Evolutionary conservation across 2,329 filamentous ascomycete species (phyloP).

Genomic region (Fonsecaea pedrosoi): DNA sequence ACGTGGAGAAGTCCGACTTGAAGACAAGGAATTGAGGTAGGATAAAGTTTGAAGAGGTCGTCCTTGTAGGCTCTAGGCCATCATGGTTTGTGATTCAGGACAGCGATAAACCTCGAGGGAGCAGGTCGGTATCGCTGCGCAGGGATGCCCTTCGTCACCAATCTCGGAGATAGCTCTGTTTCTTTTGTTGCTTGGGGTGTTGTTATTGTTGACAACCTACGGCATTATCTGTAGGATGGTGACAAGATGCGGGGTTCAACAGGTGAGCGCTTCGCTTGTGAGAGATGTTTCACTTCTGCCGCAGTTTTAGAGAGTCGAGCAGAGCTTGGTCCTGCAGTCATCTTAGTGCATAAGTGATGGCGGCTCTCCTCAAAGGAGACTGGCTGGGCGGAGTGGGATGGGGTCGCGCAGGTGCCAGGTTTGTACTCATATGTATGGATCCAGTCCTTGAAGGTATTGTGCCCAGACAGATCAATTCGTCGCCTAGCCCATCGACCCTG

Average conservation of each 20-base stretch:
- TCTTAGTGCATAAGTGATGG: not conserved
- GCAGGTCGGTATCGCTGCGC: not conserved
- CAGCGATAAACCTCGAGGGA: not conserved
- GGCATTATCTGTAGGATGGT: not conserved
- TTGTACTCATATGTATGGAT: no score
- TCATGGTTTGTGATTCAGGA: not conserved
- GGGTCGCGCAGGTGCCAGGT: constrained; percentile 6
- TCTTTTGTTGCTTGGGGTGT: not conserved
- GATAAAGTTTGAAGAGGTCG: not conserved
- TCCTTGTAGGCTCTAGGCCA: not conserved
- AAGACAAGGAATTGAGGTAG: not conserved
- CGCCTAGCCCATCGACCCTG: not conserved
- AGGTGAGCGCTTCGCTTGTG: constrained; percentile 14
- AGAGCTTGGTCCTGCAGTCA: not conserved
- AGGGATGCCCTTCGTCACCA: constrained; percentile 8
- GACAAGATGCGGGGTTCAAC: constrained; percentile 20
- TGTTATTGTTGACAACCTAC: not conserved
- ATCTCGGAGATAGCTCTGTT: not conserved
- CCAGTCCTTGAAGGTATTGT: no score
- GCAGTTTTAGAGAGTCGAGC: not conserved
- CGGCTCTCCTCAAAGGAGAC: not conserved
- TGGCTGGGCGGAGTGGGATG: constrained; percentile 5
- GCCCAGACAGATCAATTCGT: constrained; percentile 15
- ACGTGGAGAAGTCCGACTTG: constrained; percentile 15
- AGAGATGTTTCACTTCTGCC: constrained; percentile 16